Evolutionary conservation across 441 rosid species (phyloP).

Genomic region (Populus hybrid): DNA sequence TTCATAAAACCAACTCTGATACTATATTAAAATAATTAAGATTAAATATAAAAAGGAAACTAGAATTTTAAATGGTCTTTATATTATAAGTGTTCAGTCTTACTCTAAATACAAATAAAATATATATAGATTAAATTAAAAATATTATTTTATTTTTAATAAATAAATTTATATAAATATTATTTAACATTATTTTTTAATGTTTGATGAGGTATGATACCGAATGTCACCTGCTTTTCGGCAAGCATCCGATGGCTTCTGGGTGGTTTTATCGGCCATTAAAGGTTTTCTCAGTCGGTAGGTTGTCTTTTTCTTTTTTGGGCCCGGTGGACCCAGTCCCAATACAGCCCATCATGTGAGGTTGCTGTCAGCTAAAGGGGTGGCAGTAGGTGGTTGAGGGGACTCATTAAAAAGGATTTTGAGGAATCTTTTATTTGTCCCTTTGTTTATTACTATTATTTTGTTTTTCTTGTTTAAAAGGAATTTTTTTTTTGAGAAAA

Average conservation of each 20-base stretch:
- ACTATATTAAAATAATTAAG: too few species aligned
- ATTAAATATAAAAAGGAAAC: too few species aligned
- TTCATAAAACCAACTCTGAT: too few species aligned
- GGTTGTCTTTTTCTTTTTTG: neutral
- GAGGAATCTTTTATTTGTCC: neutral
- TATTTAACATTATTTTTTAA: too few species aligned
- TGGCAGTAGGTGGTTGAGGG: slow-evolving; percentile 25
- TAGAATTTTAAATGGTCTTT: too few species aligned
- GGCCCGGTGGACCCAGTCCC: slow-evolving; percentile 13
- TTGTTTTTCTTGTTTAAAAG: neutral
- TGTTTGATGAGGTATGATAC: neutral
- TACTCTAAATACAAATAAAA: too few species aligned
- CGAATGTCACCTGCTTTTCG: slow-evolving; percentile 25
- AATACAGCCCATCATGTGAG: slow-evolving; percentile 29
- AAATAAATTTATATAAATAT: too few species aligned
- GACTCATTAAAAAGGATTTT: slow-evolving; percentile 15
- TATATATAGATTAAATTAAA: too few species aligned
- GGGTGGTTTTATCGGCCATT: slow-evolving; percentile 9
- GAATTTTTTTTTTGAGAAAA: neutral
- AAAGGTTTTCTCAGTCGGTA: neutral
- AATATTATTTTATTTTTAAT: too few species aligned
- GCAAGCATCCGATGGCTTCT: slow-evolving; percentile 15
- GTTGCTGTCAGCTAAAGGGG: slow-evolving; percentile 34
- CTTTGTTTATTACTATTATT: neutral
- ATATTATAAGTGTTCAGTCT: too few species aligned